Percentiles rank a stretch among this genome's conserved stretches.
Evolutionary conservation across 371 early-diverging fungal species (phyloP).

Genomic region (Mucor mucedo): DNA sequence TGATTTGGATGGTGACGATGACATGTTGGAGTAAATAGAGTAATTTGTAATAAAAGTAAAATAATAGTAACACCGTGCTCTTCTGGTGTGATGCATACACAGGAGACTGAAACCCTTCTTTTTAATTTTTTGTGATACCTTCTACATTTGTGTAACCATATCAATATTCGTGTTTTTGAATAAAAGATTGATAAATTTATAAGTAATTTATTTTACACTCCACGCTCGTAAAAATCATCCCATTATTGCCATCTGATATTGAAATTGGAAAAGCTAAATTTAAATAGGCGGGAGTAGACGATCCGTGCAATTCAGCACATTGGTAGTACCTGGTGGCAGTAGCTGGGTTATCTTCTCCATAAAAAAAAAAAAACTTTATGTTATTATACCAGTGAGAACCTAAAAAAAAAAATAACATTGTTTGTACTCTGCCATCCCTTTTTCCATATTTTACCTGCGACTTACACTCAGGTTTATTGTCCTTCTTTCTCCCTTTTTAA

Average conservation of each 20-base stretch:
- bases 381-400: not conserved
- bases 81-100: not conserved
- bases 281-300: not conserved
- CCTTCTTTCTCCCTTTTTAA: not conserved
- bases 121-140: not conserved
- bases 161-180: too few species aligned
- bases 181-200: too few species aligned
- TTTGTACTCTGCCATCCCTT: not conserved
- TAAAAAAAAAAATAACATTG: not conserved
- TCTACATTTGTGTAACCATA: too few species aligned
- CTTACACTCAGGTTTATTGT: not conserved
- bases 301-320: not conserved
- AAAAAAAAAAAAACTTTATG: not conserved
- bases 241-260: not conserved
- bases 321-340: not conserved
- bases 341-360: not conserved
- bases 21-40: conserved; percentile 35
- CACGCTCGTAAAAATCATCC: too few species aligned
- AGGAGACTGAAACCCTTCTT: not conserved
- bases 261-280: not conserved
- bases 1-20: conserved; percentile 54
- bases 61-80: not conserved
- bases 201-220: too few species aligned
- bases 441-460: not conserved
- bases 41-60: not conserved